Evolutionary conservation across 352 stramenopile species (phyloP).

Genomic region (Globisporangium uncinulatum): DNA sequence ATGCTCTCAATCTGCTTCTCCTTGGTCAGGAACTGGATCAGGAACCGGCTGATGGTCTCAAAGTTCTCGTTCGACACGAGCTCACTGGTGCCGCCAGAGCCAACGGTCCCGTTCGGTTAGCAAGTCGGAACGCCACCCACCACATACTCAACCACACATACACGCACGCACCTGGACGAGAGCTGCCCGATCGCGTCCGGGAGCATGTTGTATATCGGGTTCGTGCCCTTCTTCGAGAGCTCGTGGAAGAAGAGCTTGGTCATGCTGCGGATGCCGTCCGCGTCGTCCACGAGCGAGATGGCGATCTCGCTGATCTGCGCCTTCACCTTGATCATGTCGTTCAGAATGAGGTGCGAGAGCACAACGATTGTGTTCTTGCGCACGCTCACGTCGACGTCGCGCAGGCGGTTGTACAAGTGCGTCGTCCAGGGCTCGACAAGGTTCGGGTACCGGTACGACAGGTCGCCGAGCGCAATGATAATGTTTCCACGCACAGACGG

Average conservation of each 20-base stretch:
- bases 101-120: no score
- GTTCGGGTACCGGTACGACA: slow-evolving; percentile 98
- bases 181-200: slow-evolving; percentile 95
- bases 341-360: slow-evolving; percentile 98
- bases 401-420: slow-evolving; percentile 92
- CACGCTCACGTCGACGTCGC: slow-evolving; percentile 88
- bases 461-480: slow-evolving; percentile 95
- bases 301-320: slow-evolving; percentile 94
- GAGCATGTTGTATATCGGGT: slow-evolving; percentile 99
- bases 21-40: slow-evolving; percentile 97
- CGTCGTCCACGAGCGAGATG: slow-evolving; percentile 93
- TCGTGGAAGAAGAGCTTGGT: slow-evolving; percentile 96
- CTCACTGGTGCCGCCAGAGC: no score
- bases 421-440: slow-evolving; percentile 97
- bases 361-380: slow-evolving; percentile 97
- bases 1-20: slow-evolving; percentile 89
- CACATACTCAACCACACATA: neutral
- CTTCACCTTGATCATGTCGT: slow-evolving; percentile 99
- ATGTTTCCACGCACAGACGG: slow-evolving; percentile 92
- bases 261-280: slow-evolving; percentile 90
- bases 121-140: no score
- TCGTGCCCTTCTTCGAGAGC: slow-evolving; percentile 94
- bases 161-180: slow-evolving; percentile 46
- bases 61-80: slow-evolving; percentile 89
- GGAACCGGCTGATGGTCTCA: slow-evolving; percentile 92